These are phyloP conservation scores for Debaryomyces castellii DNA, from an alignment of 805 yeast genomes.

Conservation along the genomic window DNA sequence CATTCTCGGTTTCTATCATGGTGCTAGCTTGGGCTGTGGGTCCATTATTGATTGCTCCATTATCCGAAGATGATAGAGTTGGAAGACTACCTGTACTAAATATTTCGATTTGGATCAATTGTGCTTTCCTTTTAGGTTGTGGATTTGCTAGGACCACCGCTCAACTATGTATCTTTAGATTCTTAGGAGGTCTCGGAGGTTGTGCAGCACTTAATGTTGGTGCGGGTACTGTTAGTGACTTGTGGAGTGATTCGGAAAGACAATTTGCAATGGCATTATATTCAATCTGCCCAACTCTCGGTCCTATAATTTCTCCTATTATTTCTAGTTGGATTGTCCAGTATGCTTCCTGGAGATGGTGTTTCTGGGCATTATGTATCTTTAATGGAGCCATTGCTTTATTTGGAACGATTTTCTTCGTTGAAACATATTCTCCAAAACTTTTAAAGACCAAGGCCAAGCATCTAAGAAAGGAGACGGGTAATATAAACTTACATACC, in stretches of 20 bases:
- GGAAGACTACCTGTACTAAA: conserved; percentile 62
- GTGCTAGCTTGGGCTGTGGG: conserved; percentile 71
- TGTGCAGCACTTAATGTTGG: conserved; percentile 69
- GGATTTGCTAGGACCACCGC: conserved; percentile 59
- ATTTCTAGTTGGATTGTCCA: conserved; percentile 58
- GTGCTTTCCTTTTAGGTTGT: conserved; percentile 56
- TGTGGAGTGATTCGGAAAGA: conserved; percentile 52
- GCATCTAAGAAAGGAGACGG: conserved; percentile 50
- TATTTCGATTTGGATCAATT: conserved; percentile 47
- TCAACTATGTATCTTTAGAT: conserved; percentile 59
- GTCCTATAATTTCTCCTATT: conserved; percentile 67
- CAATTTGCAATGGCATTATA: conserved; percentile 57
- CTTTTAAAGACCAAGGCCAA: conserved; percentile 48
- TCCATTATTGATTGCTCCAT: conserved; percentile 64
- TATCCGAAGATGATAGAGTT: conserved; percentile 56
- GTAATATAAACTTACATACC: conserved; percentile 56
- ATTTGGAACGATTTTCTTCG: conserved; percentile 47
- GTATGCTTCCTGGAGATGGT: conserved; percentile 63
- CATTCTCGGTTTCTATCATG: conserved; percentile 61
- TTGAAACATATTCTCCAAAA: conserved; percentile 61
- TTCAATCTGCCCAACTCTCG: conserved; percentile 61
- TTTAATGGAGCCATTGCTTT: conserved; percentile 50
- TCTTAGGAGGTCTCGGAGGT: conserved; percentile 64
- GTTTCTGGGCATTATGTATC: conserved; percentile 58
- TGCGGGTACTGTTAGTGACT: conserved; percentile 66